These are phyloP conservation scores for Penicillium herquei DNA, from an alignment of 495 filamentous ascomycete species.

Conservation along the genomic window DNA sequence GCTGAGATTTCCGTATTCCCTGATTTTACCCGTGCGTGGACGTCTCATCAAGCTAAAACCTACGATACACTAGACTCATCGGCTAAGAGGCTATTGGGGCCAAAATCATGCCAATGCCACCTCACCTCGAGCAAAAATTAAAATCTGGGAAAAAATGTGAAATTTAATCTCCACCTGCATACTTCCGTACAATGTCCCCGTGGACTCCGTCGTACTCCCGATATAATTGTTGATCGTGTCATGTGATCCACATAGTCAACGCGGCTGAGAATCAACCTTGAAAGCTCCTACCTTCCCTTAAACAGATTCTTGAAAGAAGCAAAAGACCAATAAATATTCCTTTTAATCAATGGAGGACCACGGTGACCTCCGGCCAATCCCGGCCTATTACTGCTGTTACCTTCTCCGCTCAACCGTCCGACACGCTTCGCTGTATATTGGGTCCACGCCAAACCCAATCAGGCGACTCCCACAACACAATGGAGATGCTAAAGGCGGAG, in stretches of 20 bases:
- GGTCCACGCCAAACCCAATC: slow-evolving; percentile 82
- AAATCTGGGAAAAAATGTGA: background rate
- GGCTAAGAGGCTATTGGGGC: slow-evolving; percentile 1
- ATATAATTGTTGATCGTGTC: background rate
- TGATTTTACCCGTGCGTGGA: background rate
- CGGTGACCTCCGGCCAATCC: slow-evolving; percentile 51
- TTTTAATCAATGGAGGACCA: slow-evolving; percentile 17
- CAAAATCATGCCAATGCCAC: background rate
- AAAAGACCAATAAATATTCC: background rate
- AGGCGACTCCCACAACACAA: slow-evolving; percentile 89
- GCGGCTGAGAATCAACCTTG: background rate
- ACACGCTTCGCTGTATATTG: slow-evolving; percentile 71
- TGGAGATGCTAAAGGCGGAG: slow-evolving; percentile 74
- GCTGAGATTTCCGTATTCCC: background rate
- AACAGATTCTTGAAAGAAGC: background rate
- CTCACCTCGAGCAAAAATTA: background rate
- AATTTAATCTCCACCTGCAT: background rate
- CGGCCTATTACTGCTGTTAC: slow-evolving; percentile 78
- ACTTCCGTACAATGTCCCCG: too few relatives aligned
- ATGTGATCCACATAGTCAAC: slow-evolving; percentile 1
- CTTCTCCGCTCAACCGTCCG: slow-evolving; percentile 77
- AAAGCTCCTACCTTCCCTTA: too few relatives aligned
- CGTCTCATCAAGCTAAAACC: slow-evolving; percentile 11
- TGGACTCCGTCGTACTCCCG: too few relatives aligned
- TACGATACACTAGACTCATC: slow-evolving; percentile 4